Conservation (phyloP, 352 stramenopile genomes). For the Phytophthora cajani region DNA sequence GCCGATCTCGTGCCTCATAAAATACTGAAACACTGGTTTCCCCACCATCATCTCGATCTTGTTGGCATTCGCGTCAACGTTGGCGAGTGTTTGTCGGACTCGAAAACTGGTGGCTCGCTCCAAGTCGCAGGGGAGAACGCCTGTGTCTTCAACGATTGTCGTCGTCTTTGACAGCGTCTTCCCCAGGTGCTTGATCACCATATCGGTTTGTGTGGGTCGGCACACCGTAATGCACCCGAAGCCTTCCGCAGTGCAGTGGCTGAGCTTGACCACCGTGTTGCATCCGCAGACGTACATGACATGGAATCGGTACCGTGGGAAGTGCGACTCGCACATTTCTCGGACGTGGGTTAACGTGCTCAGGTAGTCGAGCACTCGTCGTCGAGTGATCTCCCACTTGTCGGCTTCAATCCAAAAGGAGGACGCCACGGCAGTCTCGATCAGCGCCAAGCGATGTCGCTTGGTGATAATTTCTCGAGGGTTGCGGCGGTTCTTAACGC, state of each 20-base stretch:
- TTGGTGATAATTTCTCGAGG: conserved; percentile 83
- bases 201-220: conserved; percentile 68
- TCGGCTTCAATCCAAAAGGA: conserved; percentile 87
- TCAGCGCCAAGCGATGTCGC: conserved; percentile 66
- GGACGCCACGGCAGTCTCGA: conserved; percentile 67
- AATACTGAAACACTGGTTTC: conserved; percentile 69
- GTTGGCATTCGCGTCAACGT: conserved; percentile 32
- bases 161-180: conserved; percentile 63
- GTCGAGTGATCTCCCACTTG: conserved; percentile 84
- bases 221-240: conserved; percentile 79
- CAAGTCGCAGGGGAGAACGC: conserved; percentile 67
- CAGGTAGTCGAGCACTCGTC: conserved; percentile 78
- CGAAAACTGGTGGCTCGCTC: conserved; percentile 73
- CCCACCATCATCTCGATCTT: conserved; percentile 78
- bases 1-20: conserved; percentile 61
- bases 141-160: conserved; percentile 77
- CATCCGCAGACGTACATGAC: conserved; percentile 81
- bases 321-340: conserved; percentile 80
- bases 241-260: conserved; percentile 71
- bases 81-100: conserved; percentile 55
- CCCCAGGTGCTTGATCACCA: conserved; percentile 76
- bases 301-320: conserved; percentile 65
- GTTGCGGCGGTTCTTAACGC: conserved; percentile 72
- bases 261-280: conserved; percentile 84
- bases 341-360: conserved; percentile 75